Percentiles rank a stretch among this genome's conserved stretches.
phyloP scores from a whole-genome alignment of 345 rosid genomes.

The Erysimum cheiranthoides region DNA sequence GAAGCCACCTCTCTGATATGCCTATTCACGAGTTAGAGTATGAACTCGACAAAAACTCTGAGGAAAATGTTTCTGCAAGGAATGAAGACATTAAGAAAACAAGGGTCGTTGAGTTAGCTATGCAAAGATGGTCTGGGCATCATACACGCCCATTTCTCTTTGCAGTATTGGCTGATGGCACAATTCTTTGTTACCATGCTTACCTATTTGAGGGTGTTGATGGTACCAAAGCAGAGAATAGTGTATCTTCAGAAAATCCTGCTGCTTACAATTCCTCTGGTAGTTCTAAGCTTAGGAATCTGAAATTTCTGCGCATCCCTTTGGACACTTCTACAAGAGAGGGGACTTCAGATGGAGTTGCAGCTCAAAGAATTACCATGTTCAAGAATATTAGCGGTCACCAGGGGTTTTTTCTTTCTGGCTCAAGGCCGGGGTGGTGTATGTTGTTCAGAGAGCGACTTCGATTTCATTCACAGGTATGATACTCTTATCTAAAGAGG shows the following conservation, averaged over 20 bases:
- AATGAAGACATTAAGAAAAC: constrained; percentile 65
- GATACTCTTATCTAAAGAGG: constrained; percentile 31
- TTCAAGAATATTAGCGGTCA: constrained; percentile 86
- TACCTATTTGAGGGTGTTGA: constrained; percentile 86
- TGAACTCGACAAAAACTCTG: constrained; percentile 56
- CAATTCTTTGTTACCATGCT: constrained; percentile 93
- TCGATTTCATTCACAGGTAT: constrained; percentile 97
- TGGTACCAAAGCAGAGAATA: constrained; percentile 61
- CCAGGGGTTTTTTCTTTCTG: constrained; percentile 95
- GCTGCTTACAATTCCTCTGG: constrained; percentile 49
- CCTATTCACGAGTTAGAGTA: constrained; percentile 52
- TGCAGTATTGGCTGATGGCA: constrained; percentile 93
- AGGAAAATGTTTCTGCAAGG: constrained; percentile 64
- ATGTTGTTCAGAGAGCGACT: constrained; percentile 93
- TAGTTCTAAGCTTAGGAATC: constrained; percentile 84
- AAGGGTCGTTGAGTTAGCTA: constrained; percentile 85
- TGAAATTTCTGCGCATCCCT: constrained; percentile 73
- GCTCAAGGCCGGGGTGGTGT: constrained; percentile 96
- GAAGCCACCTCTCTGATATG: constrained; percentile 73
- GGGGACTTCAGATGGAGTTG: constrained; percentile 60
- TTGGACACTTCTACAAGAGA: constrained; percentile 86
- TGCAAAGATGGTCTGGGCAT: constrained; percentile 92
- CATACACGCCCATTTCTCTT: constrained; percentile 89
- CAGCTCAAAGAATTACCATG: constrained; percentile 72
- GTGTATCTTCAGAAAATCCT: constrained; percentile 55